Conservation (phyloP, 345 rosid genomes). For the Citrus sp. region DNA sequence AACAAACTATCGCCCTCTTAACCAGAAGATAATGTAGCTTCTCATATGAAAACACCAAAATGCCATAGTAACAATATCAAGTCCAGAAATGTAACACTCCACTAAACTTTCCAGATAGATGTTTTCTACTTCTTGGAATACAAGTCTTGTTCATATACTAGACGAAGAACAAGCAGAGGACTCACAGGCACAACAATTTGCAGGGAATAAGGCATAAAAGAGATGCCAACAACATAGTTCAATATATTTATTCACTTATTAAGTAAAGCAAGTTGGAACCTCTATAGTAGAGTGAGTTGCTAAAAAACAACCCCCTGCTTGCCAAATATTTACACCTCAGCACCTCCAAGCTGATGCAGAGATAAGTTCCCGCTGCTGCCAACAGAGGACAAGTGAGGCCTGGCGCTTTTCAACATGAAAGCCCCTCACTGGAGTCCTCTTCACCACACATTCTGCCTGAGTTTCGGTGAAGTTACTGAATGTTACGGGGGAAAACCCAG, state of each 20-base stretch:
- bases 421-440: conserved; percentile 47
- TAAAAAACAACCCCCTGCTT: conserved; percentile 21
- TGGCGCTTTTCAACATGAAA: conserved; percentile 55
- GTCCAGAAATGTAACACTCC: conserved; percentile 18
- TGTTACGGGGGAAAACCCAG: conserved; percentile 38
- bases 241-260: conserved; percentile 27
- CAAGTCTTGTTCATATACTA: neutral
- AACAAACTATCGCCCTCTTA: conserved; percentile 21
- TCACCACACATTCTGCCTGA: conserved; percentile 51
- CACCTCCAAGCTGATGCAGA: conserved; percentile 61
- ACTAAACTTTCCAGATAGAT: conserved; percentile 22
- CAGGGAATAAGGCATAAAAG: conserved; percentile 22
- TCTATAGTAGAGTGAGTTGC: conserved; percentile 21
- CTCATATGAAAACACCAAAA: conserved; percentile 22
- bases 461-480: conserved; percentile 52
- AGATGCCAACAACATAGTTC: conserved; percentile 19
- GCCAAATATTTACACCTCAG: conserved; percentile 20
- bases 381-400: conserved; percentile 46
- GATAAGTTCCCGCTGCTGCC: conserved; percentile 50
- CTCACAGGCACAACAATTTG: conserved; percentile 24
- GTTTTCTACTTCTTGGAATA: conserved; percentile 20
- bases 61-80: conserved; percentile 21
- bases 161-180: conserved; percentile 30
- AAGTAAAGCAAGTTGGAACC: conserved; percentile 27
- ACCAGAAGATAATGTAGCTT: conserved; percentile 14